Base-by-base conservation (phyloP, 2,329 filamentous ascomycete species). In the Mollisia scopiformis region DNA sequence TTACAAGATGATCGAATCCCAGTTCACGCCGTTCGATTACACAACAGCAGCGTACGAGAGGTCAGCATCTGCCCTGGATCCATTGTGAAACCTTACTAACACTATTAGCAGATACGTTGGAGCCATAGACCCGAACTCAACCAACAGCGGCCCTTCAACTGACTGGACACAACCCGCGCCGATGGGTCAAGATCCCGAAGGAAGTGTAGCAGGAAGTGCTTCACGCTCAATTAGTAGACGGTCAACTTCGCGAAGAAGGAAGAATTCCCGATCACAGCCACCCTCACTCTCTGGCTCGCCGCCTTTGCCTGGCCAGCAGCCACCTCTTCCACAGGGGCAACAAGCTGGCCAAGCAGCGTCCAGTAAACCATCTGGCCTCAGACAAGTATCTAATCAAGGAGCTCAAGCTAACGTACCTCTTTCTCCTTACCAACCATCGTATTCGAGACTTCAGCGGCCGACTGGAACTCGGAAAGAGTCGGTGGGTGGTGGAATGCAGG, bases 1-100 rank as follows among this genome's bases (percentile, higher is more conserved):
- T 23, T 95, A 98, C 75, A 88, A 88, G 66, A 91, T 96, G 84
- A 97, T 99, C 63, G 95, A 99, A 76, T 90, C 86, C 4, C 90
- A 97, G 71, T 99, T 98, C 73, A 88, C 91, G 74, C 92, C 93
- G 0, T 99, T 98, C 74, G 95, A 99, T 75, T 99, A 99, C 76
- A 97, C 93, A 0, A 79, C 88, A 2, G 88, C 91, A 21, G 90
- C 88, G 3, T 94, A 93, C 71, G 88, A 88, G 71, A 88, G 88
- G 84, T 92, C 55, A 81, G 33, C 23, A n/a, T 66, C 86, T 70
- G 31, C 43, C 46, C 35, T 33, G 21, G 10, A 25, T 3, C 43
- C 43, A 3, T 14, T 13, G 16, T 37, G 39, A 11, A 46, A 51
- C 37, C 52, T 57, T 27, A 46, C 46, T 41, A 57, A 64, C 50